Base-by-base conservation (phyloP, 257 asterid species). In the Datura wrightii region DNA sequence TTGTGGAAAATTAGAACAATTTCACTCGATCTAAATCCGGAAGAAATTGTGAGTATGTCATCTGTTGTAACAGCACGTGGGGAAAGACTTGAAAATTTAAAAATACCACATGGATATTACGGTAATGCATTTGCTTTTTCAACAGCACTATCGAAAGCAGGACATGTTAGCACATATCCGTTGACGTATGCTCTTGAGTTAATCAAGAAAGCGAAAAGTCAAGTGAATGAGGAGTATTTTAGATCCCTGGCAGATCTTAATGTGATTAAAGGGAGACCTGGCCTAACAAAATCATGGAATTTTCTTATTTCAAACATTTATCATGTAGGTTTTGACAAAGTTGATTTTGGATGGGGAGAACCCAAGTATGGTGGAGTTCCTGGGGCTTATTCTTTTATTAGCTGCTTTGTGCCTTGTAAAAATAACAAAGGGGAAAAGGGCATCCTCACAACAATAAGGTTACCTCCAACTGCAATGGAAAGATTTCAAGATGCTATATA, bases 111-210 rank as follows among this genome's bases (percentile, higher is more conserved):
- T 2, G 87, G 87, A 36, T 87, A 87, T 83, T 85, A 85, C 11
- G 90, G 85, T 8, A 87, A 87, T 34, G 86, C 88, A 3, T n/a
- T 85, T 44, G 81, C 39, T 15, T 65, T 14, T 55, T 82, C 86
- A 11, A 60, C 85, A 50, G 85, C 59, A 3, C 8, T 83, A 9
- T 18, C 90, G 24, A 69, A 37, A 0, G 86, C 86, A 4, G 44
- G 69, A 18, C 2, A 19, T 55, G 1, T 87, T 2, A n/a, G 86
- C n/a, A 52, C 36, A 7, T 53, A 79, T 16, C 84, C 87, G 9
- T 50, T 87, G 19, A n/a, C 62, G 15, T 87, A 84, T n/a, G 84
- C 84, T 5, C 16, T 82, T 46, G 82, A 82, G 39, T 24, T 87
- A 55, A 36, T 87, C 37, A 71, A 31, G 82, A 54, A 36, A 5